Evolutionary conservation across 2,329 filamentous ascomycete species (phyloP).

Genomic region (Aspergillus ochraceoroseus): DNA sequence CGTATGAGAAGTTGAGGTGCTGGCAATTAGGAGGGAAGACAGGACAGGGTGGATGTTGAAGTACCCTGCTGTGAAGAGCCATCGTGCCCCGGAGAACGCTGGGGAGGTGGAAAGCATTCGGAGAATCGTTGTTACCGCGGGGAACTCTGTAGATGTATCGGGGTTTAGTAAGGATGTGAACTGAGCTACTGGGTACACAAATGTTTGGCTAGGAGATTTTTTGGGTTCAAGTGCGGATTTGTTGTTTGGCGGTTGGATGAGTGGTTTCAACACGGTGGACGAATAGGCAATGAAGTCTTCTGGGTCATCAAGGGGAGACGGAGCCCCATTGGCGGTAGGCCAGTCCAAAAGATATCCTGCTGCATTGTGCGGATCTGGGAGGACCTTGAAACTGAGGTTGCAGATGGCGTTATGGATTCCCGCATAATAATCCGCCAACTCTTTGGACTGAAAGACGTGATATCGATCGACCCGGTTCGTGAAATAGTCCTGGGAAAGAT

Average conservation of each 20-base stretch:
- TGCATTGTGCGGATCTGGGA: slow-evolving; percentile 48
- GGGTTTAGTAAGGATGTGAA: slow-evolving; percentile 77
- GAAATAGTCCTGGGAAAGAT: slow-evolving; percentile 90
- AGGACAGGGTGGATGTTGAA: slow-evolving; percentile 92
- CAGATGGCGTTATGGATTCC: slow-evolving; percentile 71
- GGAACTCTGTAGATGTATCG: slow-evolving; percentile 82
- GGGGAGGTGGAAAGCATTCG: slow-evolving; percentile 58
- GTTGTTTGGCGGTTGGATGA: slow-evolving; percentile 54
- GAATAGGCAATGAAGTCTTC: slow-evolving; percentile 65
- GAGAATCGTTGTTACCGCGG: slow-evolving; percentile 70
- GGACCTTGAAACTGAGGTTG: slow-evolving; percentile 73
- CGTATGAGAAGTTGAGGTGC: slow-evolving; percentile 46
- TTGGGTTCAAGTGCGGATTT: slow-evolving; percentile 30
- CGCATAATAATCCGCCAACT: slow-evolving; percentile 77
- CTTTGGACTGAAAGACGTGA: slow-evolving; percentile 75
- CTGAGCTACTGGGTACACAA: slow-evolving; percentile 81
- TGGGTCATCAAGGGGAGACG: slow-evolving; percentile 67
- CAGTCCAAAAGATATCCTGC: slow-evolving; percentile 59
- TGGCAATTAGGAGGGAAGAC: slow-evolving; percentile 70
- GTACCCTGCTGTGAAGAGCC: slow-evolving; percentile 97
- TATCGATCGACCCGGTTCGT: slow-evolving; percentile 94
- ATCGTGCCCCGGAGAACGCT: slow-evolving; percentile 64
- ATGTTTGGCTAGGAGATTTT: slow-evolving; percentile 56
- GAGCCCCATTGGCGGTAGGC: slow-evolving; percentile 68
- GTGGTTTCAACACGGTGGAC: slow-evolving; percentile 59